Conservation (phyloP, 768 basidiomycete genomes). For the Naganishia kalamii region DNA sequence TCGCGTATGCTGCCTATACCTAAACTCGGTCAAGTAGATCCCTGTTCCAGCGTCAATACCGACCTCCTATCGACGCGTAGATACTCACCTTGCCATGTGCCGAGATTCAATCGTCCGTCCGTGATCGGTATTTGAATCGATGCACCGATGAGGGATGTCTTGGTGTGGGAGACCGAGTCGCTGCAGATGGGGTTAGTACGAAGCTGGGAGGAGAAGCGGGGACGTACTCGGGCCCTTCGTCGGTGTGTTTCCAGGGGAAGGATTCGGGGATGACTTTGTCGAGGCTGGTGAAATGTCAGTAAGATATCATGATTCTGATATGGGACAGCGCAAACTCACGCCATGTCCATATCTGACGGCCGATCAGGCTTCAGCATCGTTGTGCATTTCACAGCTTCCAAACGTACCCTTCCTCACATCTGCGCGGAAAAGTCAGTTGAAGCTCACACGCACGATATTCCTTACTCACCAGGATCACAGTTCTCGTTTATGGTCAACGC, state of each 20-base stretch:
- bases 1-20: slow-evolving; percentile 61
- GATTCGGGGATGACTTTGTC: slow-evolving; percentile 81
- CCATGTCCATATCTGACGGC: slow-evolving; percentile 80
- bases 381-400: neutral
- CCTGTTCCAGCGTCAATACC: slow-evolving; percentile 48
- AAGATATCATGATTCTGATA: neutral
- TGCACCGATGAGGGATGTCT: slow-evolving; percentile 75
- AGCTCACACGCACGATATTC: neutral
- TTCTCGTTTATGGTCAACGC: slow-evolving; percentile 76
- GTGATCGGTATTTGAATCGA: slow-evolving; percentile 80
- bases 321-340: slow-evolving; percentile 39
- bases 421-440: neutral
- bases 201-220: neutral
- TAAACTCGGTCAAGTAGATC: slow-evolving; percentile 81
- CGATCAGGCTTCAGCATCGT: too few species aligned
- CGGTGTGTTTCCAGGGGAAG: slow-evolving; percentile 74
- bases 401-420: slow-evolving; percentile 36
- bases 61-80: neutral
- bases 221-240: slow-evolving; percentile 79
- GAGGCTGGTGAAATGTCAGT: slow-evolving; percentile 48
- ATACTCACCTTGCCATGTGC: slow-evolving; percentile 79
- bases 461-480: slow-evolving; percentile 61
- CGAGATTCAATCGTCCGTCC: slow-evolving; percentile 65
- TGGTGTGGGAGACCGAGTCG: slow-evolving; percentile 86
- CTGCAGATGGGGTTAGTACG: slow-evolving; percentile 46